phyloP scores from a whole-genome alignment of 2,329 filamentous ascomycete genomes.

The Berkeleyomyces basicola region DNA sequence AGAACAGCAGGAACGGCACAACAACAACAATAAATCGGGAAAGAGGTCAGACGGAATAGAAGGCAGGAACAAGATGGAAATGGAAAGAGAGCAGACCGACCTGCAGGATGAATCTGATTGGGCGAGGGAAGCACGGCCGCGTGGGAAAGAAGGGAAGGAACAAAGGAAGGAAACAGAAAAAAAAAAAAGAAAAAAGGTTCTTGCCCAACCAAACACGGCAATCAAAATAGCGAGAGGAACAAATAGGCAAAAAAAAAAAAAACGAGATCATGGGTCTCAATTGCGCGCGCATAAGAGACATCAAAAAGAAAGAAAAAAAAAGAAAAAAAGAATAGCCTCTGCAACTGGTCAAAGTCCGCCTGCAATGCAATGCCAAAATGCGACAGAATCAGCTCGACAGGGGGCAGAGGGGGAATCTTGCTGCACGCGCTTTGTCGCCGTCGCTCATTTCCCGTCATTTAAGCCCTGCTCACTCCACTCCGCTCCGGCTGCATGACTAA shows the following conservation, averaged over 20 bases:
- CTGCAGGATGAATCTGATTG: background rate
- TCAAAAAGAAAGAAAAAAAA: background rate
- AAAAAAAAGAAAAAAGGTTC: background rate
- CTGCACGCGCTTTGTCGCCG: too few species aligned
- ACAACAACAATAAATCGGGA: background rate
- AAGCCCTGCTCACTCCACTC: too few species aligned
- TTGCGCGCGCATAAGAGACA: too few species aligned
- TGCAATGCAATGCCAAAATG: too few species aligned
- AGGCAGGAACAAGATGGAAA: background rate
- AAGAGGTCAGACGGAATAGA: background rate
- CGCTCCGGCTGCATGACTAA: too few species aligned
- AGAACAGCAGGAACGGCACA: background rate
- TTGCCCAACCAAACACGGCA: background rate
- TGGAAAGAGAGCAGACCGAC: background rate
- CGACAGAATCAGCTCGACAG: too few species aligned
- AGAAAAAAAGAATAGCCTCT: background rate
- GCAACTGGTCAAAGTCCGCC: too few species aligned
- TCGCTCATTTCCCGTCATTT: too few species aligned
- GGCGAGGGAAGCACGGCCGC: background rate
- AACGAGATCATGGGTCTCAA: background rate
- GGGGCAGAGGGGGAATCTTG: too few species aligned
- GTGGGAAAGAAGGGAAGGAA: background rate
- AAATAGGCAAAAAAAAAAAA: slow-evolving; percentile 11
- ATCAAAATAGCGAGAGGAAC: background rate
- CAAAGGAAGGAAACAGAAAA: background rate